These are phyloP conservation scores for Cryomyces minteri DNA, from an alignment of 495 filamentous ascomycete genomes.

Conservation along the genomic window DNA sequence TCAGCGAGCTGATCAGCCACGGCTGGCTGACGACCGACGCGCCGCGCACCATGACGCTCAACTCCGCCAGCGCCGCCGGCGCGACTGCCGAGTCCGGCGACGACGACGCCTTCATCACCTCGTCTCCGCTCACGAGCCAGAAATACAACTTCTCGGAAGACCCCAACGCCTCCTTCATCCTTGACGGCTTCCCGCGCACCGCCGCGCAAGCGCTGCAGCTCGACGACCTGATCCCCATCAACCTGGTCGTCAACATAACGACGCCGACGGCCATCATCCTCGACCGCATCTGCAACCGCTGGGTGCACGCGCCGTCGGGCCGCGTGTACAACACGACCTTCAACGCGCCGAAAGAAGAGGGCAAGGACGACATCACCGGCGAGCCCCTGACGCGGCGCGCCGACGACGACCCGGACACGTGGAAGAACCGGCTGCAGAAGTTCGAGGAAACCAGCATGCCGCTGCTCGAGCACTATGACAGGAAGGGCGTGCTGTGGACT, in stretches of 20 bases:
- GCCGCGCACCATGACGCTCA: conserved; percentile 16
- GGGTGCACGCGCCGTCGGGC: conserved; percentile 86
- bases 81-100: neutral
- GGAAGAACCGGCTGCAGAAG: conserved; percentile 55
- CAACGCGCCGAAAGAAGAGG: conserved; percentile 62
- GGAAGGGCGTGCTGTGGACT: conserved; percentile 70
- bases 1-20: conserved; percentile 61
- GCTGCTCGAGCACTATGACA: conserved; percentile 74
- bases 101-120: neutral
- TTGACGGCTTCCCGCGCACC: conserved; percentile 92
- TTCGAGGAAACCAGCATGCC: conserved; percentile 78
- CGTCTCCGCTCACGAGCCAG: neutral
- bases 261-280: conserved; percentile 65
- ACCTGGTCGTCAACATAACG: conserved; percentile 58
- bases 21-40: conserved; percentile 49
- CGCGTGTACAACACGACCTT: conserved; percentile 89
- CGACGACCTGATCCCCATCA: conserved; percentile 70
- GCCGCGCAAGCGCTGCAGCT: conserved; percentile 57
- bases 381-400: conserved; percentile 64
- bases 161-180: conserved; percentile 72
- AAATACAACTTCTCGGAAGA: conserved; percentile 34
- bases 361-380: conserved; percentile 81
- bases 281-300: conserved; percentile 71
- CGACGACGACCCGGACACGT: conserved; percentile 78
- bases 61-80: conserved; percentile 9